Conservation (phyloP, 805 yeast species). For the Kregervanrija delftensis region DNA sequence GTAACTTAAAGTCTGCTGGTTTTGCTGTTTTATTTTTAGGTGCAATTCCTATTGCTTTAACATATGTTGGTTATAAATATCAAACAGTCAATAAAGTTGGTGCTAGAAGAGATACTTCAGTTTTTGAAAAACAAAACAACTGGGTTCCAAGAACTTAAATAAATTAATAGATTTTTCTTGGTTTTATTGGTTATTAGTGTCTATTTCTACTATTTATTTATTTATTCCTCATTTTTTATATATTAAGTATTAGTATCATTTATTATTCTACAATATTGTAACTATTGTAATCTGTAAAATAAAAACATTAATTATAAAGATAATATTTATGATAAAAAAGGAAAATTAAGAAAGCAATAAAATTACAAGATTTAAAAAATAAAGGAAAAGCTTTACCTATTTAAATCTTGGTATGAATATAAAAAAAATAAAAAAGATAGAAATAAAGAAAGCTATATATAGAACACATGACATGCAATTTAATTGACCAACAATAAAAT, state of each 20-base stretch:
- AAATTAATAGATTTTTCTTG: neutral
- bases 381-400: too few species aligned
- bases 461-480: too few species aligned
- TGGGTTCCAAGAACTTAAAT: slow-evolving; percentile 23
- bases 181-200: neutral
- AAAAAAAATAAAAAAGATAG: too few species aligned
- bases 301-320: neutral
- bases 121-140: slow-evolving; percentile 16
- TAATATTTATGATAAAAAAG: neutral
- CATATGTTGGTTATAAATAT: slow-evolving; percentile 26
- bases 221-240: neutral
- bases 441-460: too few species aligned
- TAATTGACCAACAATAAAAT: neutral
- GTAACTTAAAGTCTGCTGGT: slow-evolving; percentile 24
- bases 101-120: slow-evolving; percentile 26
- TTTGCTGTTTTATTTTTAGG: slow-evolving; percentile 25
- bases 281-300: neutral
- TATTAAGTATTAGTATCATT: neutral
- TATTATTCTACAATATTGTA: neutral
- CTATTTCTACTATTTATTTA: slow-evolving; percentile 1
- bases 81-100: slow-evolving; percentile 21
- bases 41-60: slow-evolving; percentile 26
- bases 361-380: too few species aligned
- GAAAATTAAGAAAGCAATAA: too few species aligned
- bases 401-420: too few species aligned